These are phyloP conservation scores for Camptophora hylomeconis DNA, from an alignment of 2,329 filamentous ascomycete genomes.

Conservation along the genomic window DNA sequence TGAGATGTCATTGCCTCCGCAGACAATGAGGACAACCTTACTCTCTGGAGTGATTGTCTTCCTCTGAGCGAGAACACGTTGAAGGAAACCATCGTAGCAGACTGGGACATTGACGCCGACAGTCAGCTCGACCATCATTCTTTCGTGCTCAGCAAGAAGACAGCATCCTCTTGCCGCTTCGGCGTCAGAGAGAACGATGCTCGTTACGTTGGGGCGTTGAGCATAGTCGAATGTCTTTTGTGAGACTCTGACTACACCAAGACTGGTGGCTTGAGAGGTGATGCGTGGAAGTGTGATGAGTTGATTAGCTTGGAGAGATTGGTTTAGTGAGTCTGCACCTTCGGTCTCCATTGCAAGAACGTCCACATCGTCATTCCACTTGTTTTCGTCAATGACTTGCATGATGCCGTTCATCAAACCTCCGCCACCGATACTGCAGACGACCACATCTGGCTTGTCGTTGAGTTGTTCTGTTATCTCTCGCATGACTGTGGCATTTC, in stretches of 20 bases:
- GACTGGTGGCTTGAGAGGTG: conserved; percentile 59
- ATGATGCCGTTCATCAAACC: conserved; percentile 67
- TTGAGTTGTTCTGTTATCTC: conserved; percentile 29
- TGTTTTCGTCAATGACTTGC: conserved; percentile 42
- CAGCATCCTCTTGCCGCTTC: conserved; percentile 70
- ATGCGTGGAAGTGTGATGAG: conserved; percentile 57
- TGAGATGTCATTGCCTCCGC: conserved; percentile 60
- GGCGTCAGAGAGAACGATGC: conserved; percentile 55
- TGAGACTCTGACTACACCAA: conserved; percentile 63
- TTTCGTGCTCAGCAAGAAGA: conserved; percentile 67
- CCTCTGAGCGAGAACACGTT: not conserved
- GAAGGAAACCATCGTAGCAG: conserved; percentile 10
- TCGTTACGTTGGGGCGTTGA: conserved; percentile 39
- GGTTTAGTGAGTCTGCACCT: conserved; percentile 57
- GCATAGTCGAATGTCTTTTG: conserved; percentile 55
- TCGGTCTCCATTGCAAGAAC: conserved; percentile 64
- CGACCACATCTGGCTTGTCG: conserved; percentile 49
- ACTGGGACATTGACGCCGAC: conserved; percentile 65
- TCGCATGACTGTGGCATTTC: conserved; percentile 31
- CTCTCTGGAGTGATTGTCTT: conserved; percentile 43
- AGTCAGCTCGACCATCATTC: conserved; percentile 67
- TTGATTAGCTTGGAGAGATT: conserved; percentile 41
- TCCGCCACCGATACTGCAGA: conserved; percentile 71
- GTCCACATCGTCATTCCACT: conserved; percentile 21
- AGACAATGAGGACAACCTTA: conserved; percentile 74